These are phyloP conservation scores for Auricularia heimuer DNA, from an alignment of 768 basidiomycete species.

Conservation along the genomic window DNA sequence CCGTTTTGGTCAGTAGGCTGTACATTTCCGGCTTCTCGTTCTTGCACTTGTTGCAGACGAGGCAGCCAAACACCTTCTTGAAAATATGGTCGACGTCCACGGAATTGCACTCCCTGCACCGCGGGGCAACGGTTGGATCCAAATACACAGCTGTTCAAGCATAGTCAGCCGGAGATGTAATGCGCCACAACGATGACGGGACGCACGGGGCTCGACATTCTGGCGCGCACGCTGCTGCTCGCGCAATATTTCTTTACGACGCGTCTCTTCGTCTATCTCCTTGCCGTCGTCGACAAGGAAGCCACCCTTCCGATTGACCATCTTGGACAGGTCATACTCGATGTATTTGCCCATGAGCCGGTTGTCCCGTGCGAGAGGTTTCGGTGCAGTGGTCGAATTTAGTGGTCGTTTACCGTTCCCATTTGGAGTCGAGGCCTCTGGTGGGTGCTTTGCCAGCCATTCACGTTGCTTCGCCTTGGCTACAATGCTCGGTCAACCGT, in stretches of 20 bases:
- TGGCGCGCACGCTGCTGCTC: conserved; percentile 70
- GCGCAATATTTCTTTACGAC: conserved; percentile 69
- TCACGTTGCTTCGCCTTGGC: conserved; percentile 71
- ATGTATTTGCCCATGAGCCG: conserved; percentile 79
- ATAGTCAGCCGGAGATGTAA: conserved; percentile 1
- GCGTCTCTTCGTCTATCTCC: conserved; percentile 65
- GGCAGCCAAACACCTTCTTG: conserved; percentile 70
- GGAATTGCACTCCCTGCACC: conserved; percentile 79
- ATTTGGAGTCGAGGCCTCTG: conserved; percentile 37
- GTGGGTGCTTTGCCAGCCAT: conserved; percentile 37
- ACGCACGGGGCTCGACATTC: conserved; percentile 64
- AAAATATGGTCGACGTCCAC: conserved; percentile 80
- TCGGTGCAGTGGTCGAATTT: conserved; percentile 50
- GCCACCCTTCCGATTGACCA: conserved; percentile 94
- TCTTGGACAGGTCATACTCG: conserved; percentile 93
- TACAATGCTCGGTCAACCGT: conserved; percentile 17
- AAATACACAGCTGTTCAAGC: conserved; percentile 57
- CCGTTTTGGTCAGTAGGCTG: conserved; percentile 92
- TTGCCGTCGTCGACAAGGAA: conserved; percentile 87
- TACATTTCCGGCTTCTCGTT: conserved; percentile 86
- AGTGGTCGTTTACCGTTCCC: conserved; percentile 70
- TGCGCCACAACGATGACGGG: neutral
- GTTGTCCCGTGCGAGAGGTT: conserved; percentile 55
- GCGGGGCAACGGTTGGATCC: conserved; percentile 66
- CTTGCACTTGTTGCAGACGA: conserved; percentile 86